Percentiles rank a stretch among this genome's conserved stretches.
Evolutionary conservation across 2,329 filamentous ascomycete genomes (phyloP).

Genomic region (Didymella arachidicola): DNA sequence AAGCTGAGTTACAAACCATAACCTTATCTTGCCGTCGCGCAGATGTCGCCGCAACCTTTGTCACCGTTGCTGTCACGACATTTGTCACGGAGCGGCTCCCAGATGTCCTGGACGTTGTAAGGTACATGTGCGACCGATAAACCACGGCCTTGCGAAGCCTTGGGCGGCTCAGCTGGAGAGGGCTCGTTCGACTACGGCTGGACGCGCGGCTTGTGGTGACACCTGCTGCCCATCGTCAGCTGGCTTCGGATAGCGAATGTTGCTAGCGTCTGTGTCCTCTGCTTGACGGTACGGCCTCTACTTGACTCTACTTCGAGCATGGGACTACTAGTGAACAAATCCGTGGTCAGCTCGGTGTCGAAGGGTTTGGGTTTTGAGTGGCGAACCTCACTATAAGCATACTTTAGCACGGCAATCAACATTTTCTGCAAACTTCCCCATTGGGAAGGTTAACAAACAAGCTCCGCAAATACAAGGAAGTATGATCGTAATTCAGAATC

Average conservation of each 20-base stretch:
- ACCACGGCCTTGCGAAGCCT: background rate
- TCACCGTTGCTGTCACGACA: background rate
- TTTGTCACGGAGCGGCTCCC: background rate
- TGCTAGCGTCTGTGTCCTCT: too few relatives aligned
- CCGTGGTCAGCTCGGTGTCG: background rate
- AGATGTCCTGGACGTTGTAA: background rate
- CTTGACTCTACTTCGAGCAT: too few relatives aligned
- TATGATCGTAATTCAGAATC: background rate
- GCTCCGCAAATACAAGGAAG: background rate
- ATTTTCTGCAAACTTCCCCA: background rate
- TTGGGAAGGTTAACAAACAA: background rate
- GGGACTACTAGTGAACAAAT: too few relatives aligned
- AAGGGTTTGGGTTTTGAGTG: background rate
- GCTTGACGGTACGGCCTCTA: too few relatives aligned
- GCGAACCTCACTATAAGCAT: background rate
- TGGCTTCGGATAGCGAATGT: too few relatives aligned
- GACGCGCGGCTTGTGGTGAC: background rate
- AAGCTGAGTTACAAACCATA: slow-evolving; percentile 20
- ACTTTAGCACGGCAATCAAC: background rate
- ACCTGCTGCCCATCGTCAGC: too few relatives aligned
- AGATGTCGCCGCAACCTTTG: background rate
- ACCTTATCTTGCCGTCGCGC: slow-evolving; percentile 22
- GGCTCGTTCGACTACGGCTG: background rate
- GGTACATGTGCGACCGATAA: background rate
- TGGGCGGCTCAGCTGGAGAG: background rate